These are phyloP conservation scores for Wickerhamiella azymoides DNA, from an alignment of 805 yeast genomes.

Conservation along the genomic window DNA sequence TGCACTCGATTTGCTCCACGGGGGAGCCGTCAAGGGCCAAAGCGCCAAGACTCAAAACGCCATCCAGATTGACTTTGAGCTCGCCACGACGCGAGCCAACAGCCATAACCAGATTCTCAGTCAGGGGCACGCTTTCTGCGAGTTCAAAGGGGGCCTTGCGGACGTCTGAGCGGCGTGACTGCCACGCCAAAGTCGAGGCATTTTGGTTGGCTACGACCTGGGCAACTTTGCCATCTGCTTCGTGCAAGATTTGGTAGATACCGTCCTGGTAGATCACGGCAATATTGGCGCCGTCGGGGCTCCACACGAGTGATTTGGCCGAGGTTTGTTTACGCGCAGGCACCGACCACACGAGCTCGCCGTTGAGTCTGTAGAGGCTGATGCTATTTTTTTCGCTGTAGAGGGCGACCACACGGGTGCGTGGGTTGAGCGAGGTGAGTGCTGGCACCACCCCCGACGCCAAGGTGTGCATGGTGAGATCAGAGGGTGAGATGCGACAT, in stretches of 20 bases:
- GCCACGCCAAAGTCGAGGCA: constrained; percentile 11
- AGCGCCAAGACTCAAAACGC: constrained; percentile 24
- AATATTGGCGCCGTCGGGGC: constrained; percentile 29
- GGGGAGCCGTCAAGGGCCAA: constrained; percentile 8
- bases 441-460: neutral
- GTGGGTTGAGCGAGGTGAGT: constrained; percentile 2
- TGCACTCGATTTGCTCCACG: constrained; percentile 3
- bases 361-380: constrained; percentile 15
- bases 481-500: neutral
- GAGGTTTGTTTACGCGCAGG: constrained; percentile 9
- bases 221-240: constrained; percentile 33
- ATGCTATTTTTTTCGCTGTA: constrained; percentile 5
- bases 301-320: constrained; percentile 22
- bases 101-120: constrained; percentile 21
- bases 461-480: constrained; percentile 8
- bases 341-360: constrained; percentile 19
- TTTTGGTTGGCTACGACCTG: constrained; percentile 12
- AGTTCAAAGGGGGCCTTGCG: neutral
- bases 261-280: constrained; percentile 35
- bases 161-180: constrained; percentile 11
- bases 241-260: constrained; percentile 32
- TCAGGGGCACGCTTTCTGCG: constrained; percentile 12
- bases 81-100: constrained; percentile 20
- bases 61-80: constrained; percentile 24
- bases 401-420: constrained; percentile 12